phyloP scores from a whole-genome alignment of 208 protist genomes.

The Trichomonas vaginalis region DNA sequence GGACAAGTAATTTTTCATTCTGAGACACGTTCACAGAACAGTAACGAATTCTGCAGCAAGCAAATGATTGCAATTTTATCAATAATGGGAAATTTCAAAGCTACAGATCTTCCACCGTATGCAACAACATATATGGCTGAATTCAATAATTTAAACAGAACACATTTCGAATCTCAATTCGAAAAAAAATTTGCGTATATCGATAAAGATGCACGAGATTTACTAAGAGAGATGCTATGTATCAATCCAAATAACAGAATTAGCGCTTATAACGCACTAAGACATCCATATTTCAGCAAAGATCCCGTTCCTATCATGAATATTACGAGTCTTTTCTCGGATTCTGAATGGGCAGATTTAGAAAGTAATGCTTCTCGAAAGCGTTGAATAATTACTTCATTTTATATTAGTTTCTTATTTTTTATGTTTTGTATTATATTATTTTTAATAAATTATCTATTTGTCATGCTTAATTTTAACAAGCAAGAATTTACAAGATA shows the following conservation, averaged over 20 bases:
- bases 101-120: background rate
- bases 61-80: background rate
- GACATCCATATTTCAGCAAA: slow-evolving; percentile 20
- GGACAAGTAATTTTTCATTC: background rate
- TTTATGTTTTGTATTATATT: too few relatives aligned
- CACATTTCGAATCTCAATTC: background rate
- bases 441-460: too few relatives aligned
- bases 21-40: background rate
- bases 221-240: slow-evolving; percentile 40
- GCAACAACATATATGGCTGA: background rate
- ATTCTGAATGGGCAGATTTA: too few relatives aligned
- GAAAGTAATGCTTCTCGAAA: too few relatives aligned
- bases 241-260: slow-evolving; percentile 41
- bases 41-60: background rate
- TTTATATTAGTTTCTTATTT: too few relatives aligned
- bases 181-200: background rate
- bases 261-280: slow-evolving; percentile 33
- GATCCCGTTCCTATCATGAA: background rate
- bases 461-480: too few relatives aligned
- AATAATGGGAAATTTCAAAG: background rate
- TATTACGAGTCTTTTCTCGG: background rate
- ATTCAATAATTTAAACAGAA: background rate
- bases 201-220: slow-evolving; percentile 51
- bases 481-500: too few relatives aligned
- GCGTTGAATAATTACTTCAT: too few relatives aligned